These are phyloP conservation scores for Talaromyces sp. DNA, from an alignment of 2,329 filamentous ascomycete species.

Conservation along the genomic window DNA sequence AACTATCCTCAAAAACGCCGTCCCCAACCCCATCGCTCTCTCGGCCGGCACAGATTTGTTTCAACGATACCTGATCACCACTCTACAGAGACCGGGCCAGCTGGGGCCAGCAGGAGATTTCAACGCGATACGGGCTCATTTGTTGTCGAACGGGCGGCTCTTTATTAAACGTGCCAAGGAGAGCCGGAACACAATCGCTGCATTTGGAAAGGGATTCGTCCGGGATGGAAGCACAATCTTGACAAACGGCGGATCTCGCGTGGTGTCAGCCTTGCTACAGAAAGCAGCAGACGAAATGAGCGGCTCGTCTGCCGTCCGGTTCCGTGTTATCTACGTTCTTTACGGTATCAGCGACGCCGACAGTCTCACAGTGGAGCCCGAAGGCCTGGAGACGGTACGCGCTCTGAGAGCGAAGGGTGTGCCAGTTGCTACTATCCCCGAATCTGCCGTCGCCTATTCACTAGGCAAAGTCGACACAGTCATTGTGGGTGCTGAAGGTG, in stretches of 20 bases:
- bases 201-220: constrained; percentile 73
- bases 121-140: constrained; percentile 73
- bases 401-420: constrained; percentile 69
- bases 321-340: constrained; percentile 78
- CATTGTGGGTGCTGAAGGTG: constrained; percentile 70
- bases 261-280: constrained; percentile 72
- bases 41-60: constrained; percentile 94
- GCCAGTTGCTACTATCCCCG: constrained; percentile 75
- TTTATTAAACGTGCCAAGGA: constrained; percentile 86
- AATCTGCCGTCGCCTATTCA: constrained; percentile 72
- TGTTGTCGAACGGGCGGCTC: constrained; percentile 77
- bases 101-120: constrained; percentile 62
- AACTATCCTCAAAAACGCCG: constrained; percentile 67
- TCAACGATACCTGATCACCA: constrained; percentile 84
- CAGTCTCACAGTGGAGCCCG: constrained; percentile 41
- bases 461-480: constrained; percentile 68
- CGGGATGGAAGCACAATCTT: constrained; percentile 75
- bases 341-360: constrained; percentile 27
- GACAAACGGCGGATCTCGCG: constrained; percentile 82
- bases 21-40: constrained; percentile 85
- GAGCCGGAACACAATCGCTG: constrained; percentile 76
- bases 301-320: constrained; percentile 57
- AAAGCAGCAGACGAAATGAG: constrained; percentile 65
- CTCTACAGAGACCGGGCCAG: constrained; percentile 52
- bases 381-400: constrained; percentile 67